Evolutionary conservation across 257 asterid genomes (phyloP), one percentile per base, ranked within the genome.

Genomic region (Gentiana straminea): DNA sequence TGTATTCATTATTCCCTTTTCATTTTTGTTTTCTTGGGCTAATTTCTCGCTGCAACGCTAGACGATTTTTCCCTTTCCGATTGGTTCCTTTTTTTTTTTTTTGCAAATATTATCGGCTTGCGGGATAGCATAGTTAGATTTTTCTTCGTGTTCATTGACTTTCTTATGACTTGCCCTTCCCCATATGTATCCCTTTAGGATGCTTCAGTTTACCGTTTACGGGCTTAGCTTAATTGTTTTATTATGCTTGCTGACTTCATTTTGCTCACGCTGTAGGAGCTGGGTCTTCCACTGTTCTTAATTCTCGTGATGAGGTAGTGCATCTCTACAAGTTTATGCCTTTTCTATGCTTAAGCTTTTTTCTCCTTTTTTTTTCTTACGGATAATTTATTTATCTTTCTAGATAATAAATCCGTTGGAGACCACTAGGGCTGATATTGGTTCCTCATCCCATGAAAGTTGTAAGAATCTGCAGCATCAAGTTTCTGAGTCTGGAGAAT

Each of bases 281-380:
- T 48, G 49, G 67, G 76, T 64, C 69, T 54, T 70, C 66, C 44
- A 56, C 72, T 61, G 60, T 80, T 63, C 44, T 54, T 47, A 41
- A n/a, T 72, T 64, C 87, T 70, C 68, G 90, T 77, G 43, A 70
- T 75, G 70, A 83, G 95, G 97, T 85, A 41, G 34, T 54, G 45
- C 68, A 24, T 53, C 52, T 35, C 1, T 51, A 44, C 37, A 8
- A 52, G 6, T 43, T 13, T 15, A 33, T 48, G 46, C 37, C 7
- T 46, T 15, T 50, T 12, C 33, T 13, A 36, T 41, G 47, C 44
- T 34, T 24, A 32, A 33, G 38, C 7, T 7, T 54, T 34, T 51
- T 57, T n/a, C 2, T 64, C 0, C 35, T 52, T 8, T 1, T n/a
- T n/a, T 15, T 12, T 11, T 7, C 35, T 12, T 13, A 33, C n/a